Evolutionary conservation across 1,284 basidiomycete genomes (phyloP), one percentile per base, ranked within the genome.

Genomic region (Trametes versicolor): DNA sequence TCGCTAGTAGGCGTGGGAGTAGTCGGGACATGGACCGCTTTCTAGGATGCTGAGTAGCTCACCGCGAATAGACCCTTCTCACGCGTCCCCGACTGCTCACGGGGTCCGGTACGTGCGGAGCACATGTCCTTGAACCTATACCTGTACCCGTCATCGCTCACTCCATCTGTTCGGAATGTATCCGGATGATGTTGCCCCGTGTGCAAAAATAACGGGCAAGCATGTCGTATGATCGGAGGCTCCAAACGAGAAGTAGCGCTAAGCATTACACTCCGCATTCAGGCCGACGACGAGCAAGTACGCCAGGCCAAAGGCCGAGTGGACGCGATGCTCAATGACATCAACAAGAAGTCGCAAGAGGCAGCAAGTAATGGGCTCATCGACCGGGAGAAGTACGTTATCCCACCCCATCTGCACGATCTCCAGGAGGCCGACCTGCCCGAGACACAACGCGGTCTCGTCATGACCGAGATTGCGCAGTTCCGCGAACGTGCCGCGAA

Each of bases 391-490:
- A 90, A 86, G 84, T 91, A 93, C 73, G 88, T 95, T 67, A 95
- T 98, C 37, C 96, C 97, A 12, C 94, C 95, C 7, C 97, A 98
- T 79, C 84, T 99, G 27, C 95, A 97, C 77, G 96, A 98, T 77
- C 83, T 99, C 39, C 93, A 97, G 74, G 95, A 97, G 80, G 94
- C 95, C 57, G 96, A 98, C 74, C 85, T 99, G 32, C 96, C 96
- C n/a, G 96, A 97, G 79, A 93, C 94, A 1, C 95, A 97, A 77
- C 91, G 96, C 25, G 95, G 93, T 2, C 90, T 94, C 36, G 96
- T 99, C 61, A 91, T 98, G 64, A 94, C 91, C 39, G 96, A 98
- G 76, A 99, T 99, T 66, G 95, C 96, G 0, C 91, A 96, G 72
- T 98, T 97, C 78, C 87, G 95, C 60, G 94, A 96, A 78, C 87